A percentile compares a stretch with the other conserved stretches of the same genome.
Evolutionary conservation across 441 rosid genomes (phyloP).

Genomic region (Gossypium aridum): DNA sequence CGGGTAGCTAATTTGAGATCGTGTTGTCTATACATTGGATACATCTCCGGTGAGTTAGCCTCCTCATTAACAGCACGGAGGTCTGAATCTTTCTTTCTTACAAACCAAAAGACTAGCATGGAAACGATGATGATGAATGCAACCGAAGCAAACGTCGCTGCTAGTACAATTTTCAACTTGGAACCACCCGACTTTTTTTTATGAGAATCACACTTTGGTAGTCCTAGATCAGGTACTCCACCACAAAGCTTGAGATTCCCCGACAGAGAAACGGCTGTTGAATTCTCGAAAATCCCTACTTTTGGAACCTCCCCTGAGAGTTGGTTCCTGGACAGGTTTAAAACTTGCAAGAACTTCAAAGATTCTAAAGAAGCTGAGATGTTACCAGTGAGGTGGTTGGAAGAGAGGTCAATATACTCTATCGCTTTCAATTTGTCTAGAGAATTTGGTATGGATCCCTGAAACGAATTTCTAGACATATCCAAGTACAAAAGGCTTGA

Average conservation of each 20-base stretch:
- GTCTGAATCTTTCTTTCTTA: neutral
- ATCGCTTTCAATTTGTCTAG: neutral
- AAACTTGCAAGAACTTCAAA: neutral
- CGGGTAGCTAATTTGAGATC: slow-evolving; percentile 1
- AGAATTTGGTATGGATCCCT: slow-evolving; percentile 12
- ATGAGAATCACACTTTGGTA: neutral
- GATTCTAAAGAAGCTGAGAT: neutral
- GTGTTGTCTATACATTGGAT: slow-evolving; percentile 3
- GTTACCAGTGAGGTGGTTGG: neutral
- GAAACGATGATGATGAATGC: neutral
- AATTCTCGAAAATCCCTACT: neutral
- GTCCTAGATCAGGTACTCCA: neutral
- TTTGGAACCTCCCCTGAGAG: slow-evolving; percentile 9
- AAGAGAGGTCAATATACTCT: slow-evolving; percentile 6
- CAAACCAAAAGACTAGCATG: neutral
- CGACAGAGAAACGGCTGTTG: neutral
- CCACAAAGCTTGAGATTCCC: slow-evolving; percentile 10
- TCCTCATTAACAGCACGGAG: neutral
- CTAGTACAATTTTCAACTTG: neutral
- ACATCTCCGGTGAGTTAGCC: neutral
- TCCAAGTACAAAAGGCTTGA: slow-evolving; percentile 1
- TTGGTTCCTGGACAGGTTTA: neutral
- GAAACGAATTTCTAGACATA: slow-evolving; percentile 1
- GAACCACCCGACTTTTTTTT: neutral
- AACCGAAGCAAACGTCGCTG: neutral